A percentile compares a stretch with the other conserved stretches of the same genome.
Evolutionary conservation across 306 rosid genomes (phyloP).

Genomic region (Betula pendula): DNA sequence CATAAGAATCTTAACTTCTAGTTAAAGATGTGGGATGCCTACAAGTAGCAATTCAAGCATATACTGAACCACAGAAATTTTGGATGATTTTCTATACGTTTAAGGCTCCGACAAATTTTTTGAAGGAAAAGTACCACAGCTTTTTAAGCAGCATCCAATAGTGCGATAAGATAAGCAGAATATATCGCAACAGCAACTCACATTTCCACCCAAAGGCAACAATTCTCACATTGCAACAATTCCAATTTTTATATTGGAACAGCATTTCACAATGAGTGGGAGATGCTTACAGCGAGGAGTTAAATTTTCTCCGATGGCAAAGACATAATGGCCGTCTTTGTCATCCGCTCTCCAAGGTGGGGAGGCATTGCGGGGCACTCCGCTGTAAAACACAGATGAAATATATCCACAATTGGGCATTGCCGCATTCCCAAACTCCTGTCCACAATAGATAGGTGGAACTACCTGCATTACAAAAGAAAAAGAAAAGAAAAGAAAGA

Average conservation of each 20-base stretch:
- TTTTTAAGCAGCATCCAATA: not conserved
- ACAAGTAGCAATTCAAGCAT: not conserved
- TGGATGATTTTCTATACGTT: not conserved
- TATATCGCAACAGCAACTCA: not conserved
- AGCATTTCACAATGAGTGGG: not conserved
- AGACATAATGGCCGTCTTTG: constrained; percentile 75
- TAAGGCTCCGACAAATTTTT: not conserved
- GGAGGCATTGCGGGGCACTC: constrained; percentile 56
- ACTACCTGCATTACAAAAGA: constrained; percentile 40
- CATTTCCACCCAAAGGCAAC: not conserved
- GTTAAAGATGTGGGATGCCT: not conserved
- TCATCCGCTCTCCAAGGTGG: constrained; percentile 88
- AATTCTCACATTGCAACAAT: not conserved
- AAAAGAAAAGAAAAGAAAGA: not conserved
- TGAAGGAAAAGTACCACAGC: not conserved
- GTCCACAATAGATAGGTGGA: constrained; percentile 55
- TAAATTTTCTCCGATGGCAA: constrained; percentile 59
- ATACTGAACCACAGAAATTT: not conserved
- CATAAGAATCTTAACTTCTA: not conserved
- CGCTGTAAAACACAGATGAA: constrained; percentile 58
- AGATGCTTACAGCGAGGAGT: constrained; percentile 63
- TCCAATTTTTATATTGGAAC: not conserved
- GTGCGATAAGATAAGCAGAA: not conserved
- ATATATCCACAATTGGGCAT: constrained; percentile 49
- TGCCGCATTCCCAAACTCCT: constrained; percentile 61